phyloP scores from a whole-genome alignment of 2,329 filamentous ascomycete genomes.

The Penicillium crustosum region DNA sequence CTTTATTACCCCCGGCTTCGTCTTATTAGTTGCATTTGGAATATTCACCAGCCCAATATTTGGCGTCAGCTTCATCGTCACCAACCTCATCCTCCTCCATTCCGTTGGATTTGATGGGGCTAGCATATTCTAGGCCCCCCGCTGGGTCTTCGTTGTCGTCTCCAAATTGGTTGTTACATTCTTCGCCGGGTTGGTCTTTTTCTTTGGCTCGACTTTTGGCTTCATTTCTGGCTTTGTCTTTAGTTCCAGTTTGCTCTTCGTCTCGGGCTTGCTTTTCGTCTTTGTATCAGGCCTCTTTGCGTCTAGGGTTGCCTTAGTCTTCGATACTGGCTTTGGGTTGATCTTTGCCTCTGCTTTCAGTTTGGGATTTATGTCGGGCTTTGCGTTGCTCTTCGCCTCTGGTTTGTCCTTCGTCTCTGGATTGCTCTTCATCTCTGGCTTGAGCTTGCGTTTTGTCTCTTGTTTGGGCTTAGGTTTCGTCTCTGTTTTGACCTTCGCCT shows the following conservation, averaged over 20 bases:
- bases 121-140: not conserved
- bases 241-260: not conserved
- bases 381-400: not conserved
- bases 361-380: not conserved
- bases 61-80: not conserved
- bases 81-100: not conserved
- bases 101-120: not conserved
- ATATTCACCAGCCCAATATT: too few relatives aligned
- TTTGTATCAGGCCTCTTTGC: not conserved
- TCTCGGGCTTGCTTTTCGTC: not conserved
- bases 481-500: not conserved
- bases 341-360: not conserved
- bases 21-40: not conserved
- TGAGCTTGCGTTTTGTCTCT: not conserved
- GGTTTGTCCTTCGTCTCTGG: too few relatives aligned
- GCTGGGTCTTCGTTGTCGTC: not conserved
- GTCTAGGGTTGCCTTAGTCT: not conserved
- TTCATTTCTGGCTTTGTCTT: not conserved
- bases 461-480: too few relatives aligned
- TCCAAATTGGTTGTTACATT: not conserved
- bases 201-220: not conserved
- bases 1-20: not conserved
- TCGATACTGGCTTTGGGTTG: not conserved
- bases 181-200: not conserved
- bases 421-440: not conserved